Conservation (phyloP, 139 green algal genomes). For the Coccomyxa sp. region DNA sequence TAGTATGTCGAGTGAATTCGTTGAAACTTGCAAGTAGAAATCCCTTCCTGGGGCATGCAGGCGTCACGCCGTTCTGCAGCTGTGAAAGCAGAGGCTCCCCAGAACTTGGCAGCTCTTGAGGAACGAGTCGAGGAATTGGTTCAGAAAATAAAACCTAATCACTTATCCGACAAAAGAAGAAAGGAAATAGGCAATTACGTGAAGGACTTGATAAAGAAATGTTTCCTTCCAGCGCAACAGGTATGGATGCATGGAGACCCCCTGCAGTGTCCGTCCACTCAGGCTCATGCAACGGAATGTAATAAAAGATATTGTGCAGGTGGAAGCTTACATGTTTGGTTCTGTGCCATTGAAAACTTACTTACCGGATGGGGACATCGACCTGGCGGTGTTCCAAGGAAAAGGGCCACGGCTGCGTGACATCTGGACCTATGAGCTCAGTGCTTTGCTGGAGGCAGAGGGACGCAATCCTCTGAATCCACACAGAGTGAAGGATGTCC, state of each 20-base stretch:
- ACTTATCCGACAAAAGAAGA: conserved; percentile 21
- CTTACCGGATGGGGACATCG: conserved; percentile 96
- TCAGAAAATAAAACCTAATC: conserved; percentile 19
- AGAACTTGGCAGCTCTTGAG: background rate
- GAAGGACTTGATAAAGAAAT: conserved; percentile 28
- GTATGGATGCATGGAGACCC: background rate
- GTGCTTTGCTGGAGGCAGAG: conserved; percentile 62
- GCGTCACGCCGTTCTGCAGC: too few species aligned
- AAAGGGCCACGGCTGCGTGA: conserved; percentile 36
- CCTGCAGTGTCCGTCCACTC: background rate
- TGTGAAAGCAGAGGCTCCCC: too few species aligned
- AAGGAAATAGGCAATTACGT: conserved; percentile 37
- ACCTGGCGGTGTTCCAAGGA: conserved; percentile 80
- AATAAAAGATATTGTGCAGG: conserved; percentile 34
- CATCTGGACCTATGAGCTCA: conserved; percentile 63
- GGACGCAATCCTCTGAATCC: conserved; percentile 35
- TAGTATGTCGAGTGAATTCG: too few species aligned
- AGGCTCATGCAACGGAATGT: background rate
- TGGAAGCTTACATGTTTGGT: conserved; percentile 85
- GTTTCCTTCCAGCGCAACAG: conserved; percentile 36
- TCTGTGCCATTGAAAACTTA: conserved; percentile 93
- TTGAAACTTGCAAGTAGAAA: too few species aligned
- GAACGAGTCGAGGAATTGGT: conserved; percentile 30
- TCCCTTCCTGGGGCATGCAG: too few species aligned
- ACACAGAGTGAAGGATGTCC: conserved; percentile 71